These are phyloP conservation scores for Gastrolobium villosum DNA, from an alignment of 306 rosid genomes.

Conservation along the genomic window DNA sequence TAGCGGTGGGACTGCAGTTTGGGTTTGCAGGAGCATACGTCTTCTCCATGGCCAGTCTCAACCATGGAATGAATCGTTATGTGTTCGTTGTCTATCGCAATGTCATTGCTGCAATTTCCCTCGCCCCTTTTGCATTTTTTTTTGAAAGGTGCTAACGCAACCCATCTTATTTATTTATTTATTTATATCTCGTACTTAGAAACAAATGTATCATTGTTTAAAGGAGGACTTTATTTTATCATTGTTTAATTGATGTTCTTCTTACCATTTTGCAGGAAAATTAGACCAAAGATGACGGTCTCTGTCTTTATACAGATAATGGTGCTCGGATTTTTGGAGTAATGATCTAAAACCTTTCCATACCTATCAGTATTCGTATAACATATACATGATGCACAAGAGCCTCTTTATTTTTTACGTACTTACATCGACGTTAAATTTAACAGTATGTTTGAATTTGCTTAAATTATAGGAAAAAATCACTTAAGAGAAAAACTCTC, in stretches of 20 bases:
- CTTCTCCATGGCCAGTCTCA: conserved; percentile 63
- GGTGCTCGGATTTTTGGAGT: conserved; percentile 78
- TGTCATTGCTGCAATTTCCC: conserved; percentile 62
- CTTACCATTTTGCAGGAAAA: conserved; percentile 60
- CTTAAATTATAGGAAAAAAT: neutral
- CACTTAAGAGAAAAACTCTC: no score
- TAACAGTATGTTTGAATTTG: neutral
- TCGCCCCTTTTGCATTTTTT: conserved; percentile 70
- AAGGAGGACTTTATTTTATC: neutral
- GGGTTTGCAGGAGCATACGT: conserved; percentile 71
- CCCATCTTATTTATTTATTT: neutral
- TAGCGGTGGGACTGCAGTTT: conserved; percentile 67
- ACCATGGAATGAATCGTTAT: conserved; percentile 70
- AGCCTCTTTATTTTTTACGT: neutral
- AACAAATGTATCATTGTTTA: neutral
- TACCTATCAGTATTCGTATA: neutral
- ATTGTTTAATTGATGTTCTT: neutral
- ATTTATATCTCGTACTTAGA: neutral
- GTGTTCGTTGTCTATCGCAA: conserved; percentile 79
- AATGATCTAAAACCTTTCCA: conserved; percentile 43
- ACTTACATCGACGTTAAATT: neutral
- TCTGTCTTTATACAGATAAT: conserved; percentile 61
- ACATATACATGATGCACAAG: neutral
- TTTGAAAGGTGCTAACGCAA: conserved; percentile 70
- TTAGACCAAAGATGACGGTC: conserved; percentile 78